These are phyloP conservation scores for Ampelomyces quisqualis DNA, from an alignment of 2,329 filamentous ascomycete genomes.

Conservation along the genomic window DNA sequence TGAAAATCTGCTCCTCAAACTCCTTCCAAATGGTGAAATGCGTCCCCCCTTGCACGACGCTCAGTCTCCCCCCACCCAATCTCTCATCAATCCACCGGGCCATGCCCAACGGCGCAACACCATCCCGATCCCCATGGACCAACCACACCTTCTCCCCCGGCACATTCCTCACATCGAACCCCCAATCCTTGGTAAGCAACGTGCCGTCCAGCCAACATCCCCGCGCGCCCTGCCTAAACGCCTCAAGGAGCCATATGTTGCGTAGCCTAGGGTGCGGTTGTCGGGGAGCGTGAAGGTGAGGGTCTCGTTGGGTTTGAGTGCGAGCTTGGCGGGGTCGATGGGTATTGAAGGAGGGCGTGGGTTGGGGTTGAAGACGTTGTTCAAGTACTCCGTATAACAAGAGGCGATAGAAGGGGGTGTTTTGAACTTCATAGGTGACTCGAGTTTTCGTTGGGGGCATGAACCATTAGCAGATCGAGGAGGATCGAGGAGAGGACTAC, in stretches of 20 bases:
- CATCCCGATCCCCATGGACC: constrained; percentile 26
- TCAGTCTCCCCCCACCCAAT: constrained; percentile 21
- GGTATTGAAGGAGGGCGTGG: constrained; percentile 13
- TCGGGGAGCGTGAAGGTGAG: constrained; percentile 27
- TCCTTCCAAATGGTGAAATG: constrained; percentile 28
- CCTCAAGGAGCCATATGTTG: constrained; percentile 43
- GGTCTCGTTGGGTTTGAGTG: constrained; percentile 13
- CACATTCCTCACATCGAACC: constrained; percentile 20
- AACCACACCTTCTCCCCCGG: constrained; percentile 16
- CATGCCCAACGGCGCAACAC: constrained; percentile 14
- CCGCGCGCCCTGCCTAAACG: constrained; percentile 19
- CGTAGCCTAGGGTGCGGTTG: constrained; percentile 44
- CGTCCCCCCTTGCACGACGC: constrained; percentile 19
- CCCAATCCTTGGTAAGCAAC: constrained; percentile 19
- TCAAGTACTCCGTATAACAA: too few relatives aligned
- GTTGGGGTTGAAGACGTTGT: background rate
- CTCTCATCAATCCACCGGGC: constrained; percentile 23
- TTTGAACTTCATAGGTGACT: background rate
- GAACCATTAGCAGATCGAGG: too few relatives aligned
- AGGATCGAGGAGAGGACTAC: too few relatives aligned
- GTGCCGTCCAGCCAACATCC: constrained; percentile 19
- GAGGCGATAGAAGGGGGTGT: too few relatives aligned
- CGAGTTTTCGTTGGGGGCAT: too few relatives aligned
- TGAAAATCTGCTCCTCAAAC: constrained; percentile 20
- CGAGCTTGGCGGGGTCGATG: constrained; percentile 19